Evolutionary conservation across 2,329 filamentous ascomycete genomes (phyloP), one percentile per base, ranked within the genome.

Genomic region (Exophiala viscosa): DNA sequence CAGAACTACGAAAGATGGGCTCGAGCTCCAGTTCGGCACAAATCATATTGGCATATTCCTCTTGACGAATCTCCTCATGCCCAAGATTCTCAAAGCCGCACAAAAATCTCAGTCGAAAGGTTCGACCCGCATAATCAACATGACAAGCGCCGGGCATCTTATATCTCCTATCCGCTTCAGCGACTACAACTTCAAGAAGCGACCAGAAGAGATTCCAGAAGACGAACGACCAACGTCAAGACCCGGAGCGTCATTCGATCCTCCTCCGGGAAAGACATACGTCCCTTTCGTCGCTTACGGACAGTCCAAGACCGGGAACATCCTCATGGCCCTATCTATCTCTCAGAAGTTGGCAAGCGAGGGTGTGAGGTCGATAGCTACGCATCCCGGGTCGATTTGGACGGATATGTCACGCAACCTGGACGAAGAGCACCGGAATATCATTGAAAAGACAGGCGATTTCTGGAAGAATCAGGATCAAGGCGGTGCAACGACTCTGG

Each of bases 221-320:
- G 48, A 52, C 11, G 53, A 56, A 45, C 50, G 48, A 13, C 52
- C 55, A 10, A 43, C 49, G 32, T 48, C 50, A 9, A 39, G 45
- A 13, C 43, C 48, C 5, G 48, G 34, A 20, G 28, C 51, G 18
- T 62, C 64, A 2, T 65, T 61, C 6, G 55, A 55, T 33, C 51
- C 55, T 13, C 44, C 55, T 13, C 41, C 52, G 1, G 52, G 45
- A 3, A 36, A 52, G 33, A 61, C 64, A 1, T 74, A 73, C 59
- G 61, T 53, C 17, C 64, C 60, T 15, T 75, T 71, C 61, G 60
- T 61, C 11, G 68, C 69, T 2, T 75, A 75, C 55, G 75, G 71
- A 0, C 72, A 77, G 53, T 71, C 68, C 42, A 79, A 80, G 58
- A 64, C 78, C 3, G 77, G 77, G 0, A 74, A 77, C 52, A 61